These are phyloP conservation scores for Ophiostoma quercus DNA, from an alignment of 2,329 filamentous ascomycete species.

Conservation along the genomic window DNA sequence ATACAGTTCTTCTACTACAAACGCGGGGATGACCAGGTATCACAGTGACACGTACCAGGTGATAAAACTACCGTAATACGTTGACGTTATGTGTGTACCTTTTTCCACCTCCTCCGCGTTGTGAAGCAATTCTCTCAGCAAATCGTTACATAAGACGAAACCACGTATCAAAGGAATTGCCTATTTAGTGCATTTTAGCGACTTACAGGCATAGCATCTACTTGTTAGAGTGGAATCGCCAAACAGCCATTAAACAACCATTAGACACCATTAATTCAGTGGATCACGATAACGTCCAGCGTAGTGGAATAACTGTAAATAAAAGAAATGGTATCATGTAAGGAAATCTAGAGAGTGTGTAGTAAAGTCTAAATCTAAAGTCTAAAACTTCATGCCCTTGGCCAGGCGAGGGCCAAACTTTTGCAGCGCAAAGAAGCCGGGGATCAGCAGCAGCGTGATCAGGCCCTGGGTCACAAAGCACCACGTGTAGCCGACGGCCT, in stretches of 20 bases:
- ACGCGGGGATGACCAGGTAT: constrained; percentile 6
- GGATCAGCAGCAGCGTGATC: constrained; percentile 18
- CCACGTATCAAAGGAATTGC: constrained; percentile 7
- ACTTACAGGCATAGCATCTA: neutral
- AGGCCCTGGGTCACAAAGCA: constrained; percentile 16
- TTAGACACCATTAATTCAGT: neutral
- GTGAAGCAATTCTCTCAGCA: constrained; percentile 5
- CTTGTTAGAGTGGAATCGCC: neutral
- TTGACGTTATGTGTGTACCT: neutral
- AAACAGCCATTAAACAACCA: neutral
- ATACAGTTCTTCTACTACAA: constrained; percentile 3
- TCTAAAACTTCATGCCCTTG: constrained; percentile 15
- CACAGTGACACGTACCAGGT: neutral
- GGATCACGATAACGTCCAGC: neutral
- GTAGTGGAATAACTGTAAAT: constrained; percentile 1
- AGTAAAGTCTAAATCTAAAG: neutral
- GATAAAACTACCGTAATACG: neutral
- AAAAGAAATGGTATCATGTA: constrained; percentile 1
- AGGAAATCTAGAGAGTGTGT: neutral
- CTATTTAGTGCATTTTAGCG: constrained; percentile 4
- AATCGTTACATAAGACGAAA: constrained; percentile 1
- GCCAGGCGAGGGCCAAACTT: constrained; percentile 4
- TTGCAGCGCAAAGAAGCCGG: constrained; percentile 1
- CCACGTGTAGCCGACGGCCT: constrained; percentile 18
- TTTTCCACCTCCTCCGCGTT: constrained; percentile 9